These are phyloP conservation scores for Przewalskia tangutica DNA, from an alignment of 257 asterid species.

Conservation along the genomic window DNA sequence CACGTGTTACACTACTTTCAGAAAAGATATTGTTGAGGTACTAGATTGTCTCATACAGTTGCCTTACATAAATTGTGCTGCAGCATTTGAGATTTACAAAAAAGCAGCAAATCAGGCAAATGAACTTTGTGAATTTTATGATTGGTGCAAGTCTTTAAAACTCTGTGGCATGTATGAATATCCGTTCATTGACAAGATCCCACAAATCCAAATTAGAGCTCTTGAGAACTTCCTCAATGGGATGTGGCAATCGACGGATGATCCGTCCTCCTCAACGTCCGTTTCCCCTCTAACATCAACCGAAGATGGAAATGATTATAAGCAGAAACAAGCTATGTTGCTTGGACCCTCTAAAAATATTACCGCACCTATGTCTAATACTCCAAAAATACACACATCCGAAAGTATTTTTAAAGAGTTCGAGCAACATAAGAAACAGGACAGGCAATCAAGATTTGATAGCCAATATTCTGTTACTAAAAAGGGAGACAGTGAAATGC, in stretches of 20 bases:
- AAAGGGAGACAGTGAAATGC: constrained; percentile 15
- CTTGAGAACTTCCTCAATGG: constrained; percentile 46
- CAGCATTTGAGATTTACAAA: constrained; percentile 47
- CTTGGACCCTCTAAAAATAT: background rate
- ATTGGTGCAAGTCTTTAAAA: constrained; percentile 40
- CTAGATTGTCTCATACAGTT: constrained; percentile 45
- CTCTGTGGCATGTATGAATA: constrained; percentile 44
- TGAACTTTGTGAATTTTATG: constrained; percentile 31
- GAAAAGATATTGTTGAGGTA: constrained; percentile 29
- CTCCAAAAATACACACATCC: background rate
- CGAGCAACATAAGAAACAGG: background rate
- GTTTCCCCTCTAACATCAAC: constrained; percentile 13
- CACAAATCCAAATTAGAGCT: constrained; percentile 42
- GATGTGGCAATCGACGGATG: constrained; percentile 47
- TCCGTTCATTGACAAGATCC: constrained; percentile 46
- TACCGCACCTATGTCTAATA: background rate
- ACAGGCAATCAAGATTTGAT: background rate
- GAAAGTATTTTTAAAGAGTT: background rate
- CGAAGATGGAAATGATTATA: constrained; percentile 5
- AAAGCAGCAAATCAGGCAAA: constrained; percentile 48
- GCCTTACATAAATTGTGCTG: constrained; percentile 31
- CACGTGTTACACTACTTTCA: constrained; percentile 26
- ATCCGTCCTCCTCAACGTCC: constrained; percentile 29
- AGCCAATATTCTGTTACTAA: background rate
- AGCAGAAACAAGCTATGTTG: background rate